Evolutionary conservation across 2,329 filamentous ascomycete species (phyloP), one percentile per base, ranked within the genome.

Genomic region (Ophiocordyceps robertsii): DNA sequence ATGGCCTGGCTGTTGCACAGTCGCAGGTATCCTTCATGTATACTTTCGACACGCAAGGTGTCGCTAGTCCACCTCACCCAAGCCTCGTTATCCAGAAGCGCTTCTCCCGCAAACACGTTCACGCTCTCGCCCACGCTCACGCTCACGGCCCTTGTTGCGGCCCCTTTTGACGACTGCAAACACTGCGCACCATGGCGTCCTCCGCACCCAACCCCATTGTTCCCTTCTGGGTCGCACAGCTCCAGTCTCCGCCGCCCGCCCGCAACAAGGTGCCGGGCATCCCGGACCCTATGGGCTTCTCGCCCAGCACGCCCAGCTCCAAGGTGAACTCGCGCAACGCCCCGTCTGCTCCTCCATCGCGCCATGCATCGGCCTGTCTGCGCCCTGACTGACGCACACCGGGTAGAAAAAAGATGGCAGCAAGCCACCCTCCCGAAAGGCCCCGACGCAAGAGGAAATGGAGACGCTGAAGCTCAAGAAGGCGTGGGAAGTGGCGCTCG

Each of bases 381-480:
- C 21, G 8, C 6, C 19, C 19, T 32, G 11, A 31, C 45, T 52
- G 37, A 43, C 4, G 16, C 17, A 33, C 72, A 68, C 72, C 3
- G 3, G 73, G 51, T 66, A 70, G 52, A 67, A 70, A 27, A 73
- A 73, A 47, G 68, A 72, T 43, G 46, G 61, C 46, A 73, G 72
- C 51, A 44, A 53, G 37, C 65, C 69, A 50, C 71, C 61, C 14
- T 12, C 37, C 7, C 78, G 82, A 52, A 78, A 82, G 54, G 69
- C 81, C 46, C 82, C 83, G 29, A 82, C 83, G 1, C 64, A 81
- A 51, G 84, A 84, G 55, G 89, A 96, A 65, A 95, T 89, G 73
- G 90, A 96, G 61, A 88, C 83, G 19, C 72, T 98, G 49, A 96
- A 96, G 71, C 70, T 98, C 54, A 98, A 98, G 67, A 98, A 98